Base-by-base conservation (phyloP, 345 rosid species). In the Aquilaria sinensis region DNA sequence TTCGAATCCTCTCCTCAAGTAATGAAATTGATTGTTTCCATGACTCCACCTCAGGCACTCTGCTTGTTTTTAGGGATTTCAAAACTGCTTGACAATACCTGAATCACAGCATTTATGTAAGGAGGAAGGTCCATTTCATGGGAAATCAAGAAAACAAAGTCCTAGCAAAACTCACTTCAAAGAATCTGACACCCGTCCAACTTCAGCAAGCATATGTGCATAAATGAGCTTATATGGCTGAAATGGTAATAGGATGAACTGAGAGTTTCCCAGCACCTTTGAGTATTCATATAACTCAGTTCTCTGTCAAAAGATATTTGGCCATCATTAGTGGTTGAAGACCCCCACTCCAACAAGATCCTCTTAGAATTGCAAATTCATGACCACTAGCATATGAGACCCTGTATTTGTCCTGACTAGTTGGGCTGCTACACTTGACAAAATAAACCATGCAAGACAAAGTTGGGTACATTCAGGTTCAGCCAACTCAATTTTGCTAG, bases 131-230 rank as follows among this genome's bases (percentile, higher is more conserved):
- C 51, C 31, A 58, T 59, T 15, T 32, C 57, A 56, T 54, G 43
- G 8, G 43, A 37, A 4, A 9, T 37, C 3, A 37, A 37, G 43
- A 9, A 0, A 37, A 4, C 8, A 5, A 37, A 5, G 8, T 5
- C 43, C 43, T 37, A 4, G 43, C 8, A 37, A 5, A 34, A 66
- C 99, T 82, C 84, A 95, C 99, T 84, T 95, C 55, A 85, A 72
- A 56, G 99, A 91, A 63, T 84, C 87, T 9, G 96, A 78, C 72
- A 91, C 76, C 79, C 77, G 91, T 68, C 99, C 99, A 58, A 91
- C 87, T 86, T 95, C 99, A 66, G 90, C 92, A 64, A 95, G 81
- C 99, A 95, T 95, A 78, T 83, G 70, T 30, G 99, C 99, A 78
- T 95, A 91, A 62, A 95, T 62, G 70, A 95, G 70, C 76, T 95